Base-by-base conservation (phyloP, 306 rosid species). In the Alnus rubra region DNA sequence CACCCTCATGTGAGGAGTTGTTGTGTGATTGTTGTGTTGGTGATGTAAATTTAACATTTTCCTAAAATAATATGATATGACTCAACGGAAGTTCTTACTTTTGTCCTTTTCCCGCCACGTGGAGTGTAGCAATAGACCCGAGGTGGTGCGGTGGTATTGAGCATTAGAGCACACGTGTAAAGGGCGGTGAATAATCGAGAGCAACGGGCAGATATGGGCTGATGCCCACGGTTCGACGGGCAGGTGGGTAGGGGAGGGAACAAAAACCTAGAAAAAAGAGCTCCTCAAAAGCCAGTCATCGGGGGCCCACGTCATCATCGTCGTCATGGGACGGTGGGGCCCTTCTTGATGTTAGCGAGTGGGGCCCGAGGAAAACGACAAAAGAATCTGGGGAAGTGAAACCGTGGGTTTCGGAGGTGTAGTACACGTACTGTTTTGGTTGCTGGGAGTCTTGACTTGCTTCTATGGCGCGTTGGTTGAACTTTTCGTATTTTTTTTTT, bases 291-390 rank as follows among this genome's bases (percentile, higher is more conserved):
- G 50, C 39, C 33, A 47, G 35, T 73, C 48, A 18, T 18, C 12
- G 1, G 69, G 51, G 51, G 77, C 67, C 76, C 78, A 85, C 76
- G 81, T 75, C 88, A 83, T 80, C 81, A 78, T 49, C 72, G 18
- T 49, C 56, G 76, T 89, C 84, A 78, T 45, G 42, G 47, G 60
- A 53, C 73, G 2, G 69, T 48, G 80, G 90, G 92, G 33, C 82
- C 85, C 79, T 1, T 42, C 3, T 4, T 65, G 71, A 28, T 53
- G 7, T 13, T 73, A 5, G 23, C 2, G n/a, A 14, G 51, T 13
- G 74, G 53, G 88, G 84, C 11, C 62, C 81, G 55, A 35, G 5
- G 80, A 81, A 90, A 86, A 91, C 86, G 91, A 93, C 93, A 80
- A 85, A 82, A 85, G 88, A 84, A 86, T 85, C 84, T 83, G 58